Evolutionary conservation across 1,284 basidiomycete genomes (phyloP).

Genomic region (Microbotryum saponariae): DNA sequence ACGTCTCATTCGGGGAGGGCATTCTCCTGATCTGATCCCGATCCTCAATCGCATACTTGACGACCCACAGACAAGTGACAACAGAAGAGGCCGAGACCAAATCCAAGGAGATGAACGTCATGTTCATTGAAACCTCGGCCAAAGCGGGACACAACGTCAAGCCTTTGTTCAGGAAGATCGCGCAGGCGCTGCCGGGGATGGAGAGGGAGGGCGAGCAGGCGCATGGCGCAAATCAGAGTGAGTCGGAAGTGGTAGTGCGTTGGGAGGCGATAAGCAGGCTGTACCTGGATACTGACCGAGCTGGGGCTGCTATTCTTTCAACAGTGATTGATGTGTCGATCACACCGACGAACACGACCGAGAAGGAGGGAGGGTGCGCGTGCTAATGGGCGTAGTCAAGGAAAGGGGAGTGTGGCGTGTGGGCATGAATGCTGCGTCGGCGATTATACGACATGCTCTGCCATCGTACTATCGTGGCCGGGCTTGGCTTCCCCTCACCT

Average conservation of each 20-base stretch:
- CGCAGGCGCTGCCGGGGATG: constrained; percentile 93
- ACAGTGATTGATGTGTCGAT: constrained; percentile 37
- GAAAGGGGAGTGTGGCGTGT: too few relatives aligned
- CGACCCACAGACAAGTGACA: constrained; percentile 76
- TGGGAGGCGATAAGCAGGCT: background rate
- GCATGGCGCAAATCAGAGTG: constrained; percentile 49
- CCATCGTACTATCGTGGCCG: too few relatives aligned
- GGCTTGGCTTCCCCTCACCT: too few relatives aligned
- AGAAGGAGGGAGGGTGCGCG: constrained; percentile 34
- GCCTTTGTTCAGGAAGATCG: constrained; percentile 98
- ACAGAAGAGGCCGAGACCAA: constrained; percentile 92
- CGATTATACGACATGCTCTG: too few relatives aligned
- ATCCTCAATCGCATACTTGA: too few relatives aligned
- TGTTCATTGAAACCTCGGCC: constrained; percentile 99
- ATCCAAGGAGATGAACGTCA: constrained; percentile 84
- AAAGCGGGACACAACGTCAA: constrained; percentile 99
- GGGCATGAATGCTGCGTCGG: too few relatives aligned
- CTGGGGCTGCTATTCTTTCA: too few relatives aligned
- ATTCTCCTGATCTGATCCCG: constrained; percentile 2
- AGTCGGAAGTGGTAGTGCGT: constrained; percentile 16
- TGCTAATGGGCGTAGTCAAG: constrained; percentile 21
- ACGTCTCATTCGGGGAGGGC: background rate
- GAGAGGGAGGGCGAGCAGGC: constrained; percentile 63
- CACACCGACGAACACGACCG: constrained; percentile 33
- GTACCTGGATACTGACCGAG: background rate